Conservation (phyloP, 257 asterid species). For the Linderniella brevidens region DNA sequence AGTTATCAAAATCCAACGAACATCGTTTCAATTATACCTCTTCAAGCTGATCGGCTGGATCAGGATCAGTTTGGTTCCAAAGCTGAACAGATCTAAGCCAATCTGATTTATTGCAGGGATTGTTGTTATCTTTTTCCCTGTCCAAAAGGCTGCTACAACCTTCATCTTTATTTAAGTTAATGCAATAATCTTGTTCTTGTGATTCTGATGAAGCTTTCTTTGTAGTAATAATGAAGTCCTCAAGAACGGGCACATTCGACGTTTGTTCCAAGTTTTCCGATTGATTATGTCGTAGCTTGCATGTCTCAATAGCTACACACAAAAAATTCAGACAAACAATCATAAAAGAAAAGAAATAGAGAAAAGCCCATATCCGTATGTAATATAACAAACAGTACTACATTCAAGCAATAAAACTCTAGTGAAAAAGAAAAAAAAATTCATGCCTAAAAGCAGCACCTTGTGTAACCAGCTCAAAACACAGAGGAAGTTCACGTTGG, state of each 20-base stretch:
- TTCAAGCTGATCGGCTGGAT: constrained; percentile 19
- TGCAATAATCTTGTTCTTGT: constrained; percentile 13
- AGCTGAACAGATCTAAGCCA: constrained; percentile 83
- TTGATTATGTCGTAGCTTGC: constrained; percentile 49
- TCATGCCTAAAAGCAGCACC: constrained; percentile 16
- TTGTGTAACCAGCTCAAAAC: constrained; percentile 76
- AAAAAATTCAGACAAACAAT: background rate
- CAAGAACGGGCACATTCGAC: constrained; percentile 50
- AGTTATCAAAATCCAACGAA: background rate
- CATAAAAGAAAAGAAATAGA: background rate
- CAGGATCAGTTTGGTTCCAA: constrained; percentile 60
- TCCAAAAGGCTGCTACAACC: constrained; percentile 9
- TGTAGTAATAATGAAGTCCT: constrained; percentile 48
- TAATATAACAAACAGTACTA: no score
- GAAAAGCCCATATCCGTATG: background rate
- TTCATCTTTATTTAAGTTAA: no score
- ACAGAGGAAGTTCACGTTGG: constrained; percentile 89
- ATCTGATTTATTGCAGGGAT: constrained; percentile 37
- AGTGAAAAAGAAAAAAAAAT: background rate
- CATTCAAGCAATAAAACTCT: no score
- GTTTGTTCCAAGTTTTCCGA: constrained; percentile 62
- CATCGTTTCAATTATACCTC: background rate
- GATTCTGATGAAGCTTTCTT: constrained; percentile 21
- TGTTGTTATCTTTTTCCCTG: constrained; percentile 12
- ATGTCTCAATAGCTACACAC: constrained; percentile 62